These are phyloP conservation scores for Sporothrix humicola DNA, from an alignment of 2,329 filamentous ascomycete species.

Conservation along the genomic window DNA sequence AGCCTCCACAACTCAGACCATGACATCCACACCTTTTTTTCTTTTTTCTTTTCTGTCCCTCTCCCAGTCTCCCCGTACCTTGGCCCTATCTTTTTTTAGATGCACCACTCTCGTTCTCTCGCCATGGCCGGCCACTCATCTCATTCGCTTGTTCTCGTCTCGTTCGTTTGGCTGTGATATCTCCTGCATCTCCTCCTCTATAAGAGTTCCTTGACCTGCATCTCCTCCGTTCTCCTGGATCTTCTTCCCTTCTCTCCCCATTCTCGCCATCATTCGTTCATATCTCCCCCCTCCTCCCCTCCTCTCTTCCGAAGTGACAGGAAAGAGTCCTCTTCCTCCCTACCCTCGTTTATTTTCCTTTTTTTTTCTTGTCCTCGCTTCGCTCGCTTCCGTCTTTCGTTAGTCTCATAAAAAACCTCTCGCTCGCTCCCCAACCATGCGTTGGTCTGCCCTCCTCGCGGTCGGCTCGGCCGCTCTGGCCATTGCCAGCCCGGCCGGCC, in stretches of 20 bases:
- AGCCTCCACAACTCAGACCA: background rate
- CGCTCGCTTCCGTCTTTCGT: slow-evolving; percentile 5
- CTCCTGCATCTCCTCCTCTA: background rate
- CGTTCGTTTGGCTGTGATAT: background rate
- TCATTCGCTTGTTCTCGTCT: too few species aligned
- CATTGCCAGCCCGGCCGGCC: slow-evolving; percentile 30
- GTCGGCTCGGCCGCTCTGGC: slow-evolving; percentile 33
- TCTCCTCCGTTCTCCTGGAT: background rate
- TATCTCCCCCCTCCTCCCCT: background rate
- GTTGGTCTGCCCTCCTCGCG: slow-evolving; percentile 33
- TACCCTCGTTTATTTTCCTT: background rate
- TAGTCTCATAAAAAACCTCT: background rate
- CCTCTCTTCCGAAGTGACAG: background rate
- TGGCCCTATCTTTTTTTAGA: slow-evolving; percentile 25
- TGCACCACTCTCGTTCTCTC: background rate
- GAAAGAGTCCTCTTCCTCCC: background rate
- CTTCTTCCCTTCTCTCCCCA: background rate
- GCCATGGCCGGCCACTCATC: background rate
- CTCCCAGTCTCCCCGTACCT: background rate
- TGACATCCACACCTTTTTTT: too few species aligned
- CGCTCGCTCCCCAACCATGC: slow-evolving; percentile 30
- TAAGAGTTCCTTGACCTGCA: slow-evolving; percentile 18
- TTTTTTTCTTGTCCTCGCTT: background rate
- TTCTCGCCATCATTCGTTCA: slow-evolving; percentile 14
- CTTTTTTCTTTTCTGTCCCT: too few species aligned